Evolutionary conservation across 192 early-diverging fungal species (phyloP).

Genomic region (Backusella sp.): DNA sequence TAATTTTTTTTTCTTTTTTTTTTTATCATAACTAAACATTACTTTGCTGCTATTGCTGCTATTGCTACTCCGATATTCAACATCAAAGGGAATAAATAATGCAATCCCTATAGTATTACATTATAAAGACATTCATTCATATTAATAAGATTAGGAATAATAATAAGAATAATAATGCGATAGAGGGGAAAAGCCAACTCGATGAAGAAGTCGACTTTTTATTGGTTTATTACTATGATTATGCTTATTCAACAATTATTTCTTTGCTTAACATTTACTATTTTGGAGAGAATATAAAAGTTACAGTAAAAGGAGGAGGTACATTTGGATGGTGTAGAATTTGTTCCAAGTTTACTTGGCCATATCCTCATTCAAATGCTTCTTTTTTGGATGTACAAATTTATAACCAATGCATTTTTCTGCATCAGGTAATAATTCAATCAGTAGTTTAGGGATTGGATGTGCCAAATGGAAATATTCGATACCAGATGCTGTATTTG

Average conservation of each 20-base stretch:
- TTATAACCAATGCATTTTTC: neutral
- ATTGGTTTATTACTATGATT: no score
- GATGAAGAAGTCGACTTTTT: neutral
- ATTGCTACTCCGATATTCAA: no score
- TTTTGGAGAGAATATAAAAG: neutral
- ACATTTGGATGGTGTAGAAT: neutral
- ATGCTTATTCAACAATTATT: no score
- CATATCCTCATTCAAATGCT: neutral
- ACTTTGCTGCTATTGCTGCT: no score
- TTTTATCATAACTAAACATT: no score
- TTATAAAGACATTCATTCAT: no score
- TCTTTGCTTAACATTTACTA: neutral
- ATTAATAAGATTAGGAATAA: no score
- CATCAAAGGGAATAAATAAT: no score
- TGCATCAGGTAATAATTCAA: conserved; percentile 5
- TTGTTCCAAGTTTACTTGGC: neutral
- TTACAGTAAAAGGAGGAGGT: neutral
- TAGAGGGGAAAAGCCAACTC: neutral
- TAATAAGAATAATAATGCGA: neutral
- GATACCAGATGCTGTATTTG: conserved; percentile 2
- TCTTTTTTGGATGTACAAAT: neutral
- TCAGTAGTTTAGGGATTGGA: neutral
- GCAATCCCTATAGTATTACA: no score
- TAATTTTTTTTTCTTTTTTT: no score
- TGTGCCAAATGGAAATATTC: neutral